Conservation (phyloP, 225 moss, liverwort and hornwort genomes). For the Straminergon stramineum region DNA sequence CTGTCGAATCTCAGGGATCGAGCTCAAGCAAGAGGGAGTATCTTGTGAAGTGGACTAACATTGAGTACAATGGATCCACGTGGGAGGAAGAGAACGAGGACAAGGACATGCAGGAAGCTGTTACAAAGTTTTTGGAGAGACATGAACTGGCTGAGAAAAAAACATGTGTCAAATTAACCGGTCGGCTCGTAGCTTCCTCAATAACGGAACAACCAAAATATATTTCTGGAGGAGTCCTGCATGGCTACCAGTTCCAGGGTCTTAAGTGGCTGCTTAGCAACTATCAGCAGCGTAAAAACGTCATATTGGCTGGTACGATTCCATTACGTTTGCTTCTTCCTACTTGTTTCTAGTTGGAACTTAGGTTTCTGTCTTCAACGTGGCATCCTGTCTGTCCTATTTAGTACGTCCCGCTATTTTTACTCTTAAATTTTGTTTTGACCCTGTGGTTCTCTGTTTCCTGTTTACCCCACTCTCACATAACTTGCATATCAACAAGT, state of each 20-base stretch:
- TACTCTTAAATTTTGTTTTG: neutral
- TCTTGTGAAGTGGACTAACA: slow-evolving; percentile 69
- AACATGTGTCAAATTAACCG: neutral
- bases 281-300: slow-evolving; percentile 53
- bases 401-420: neutral
- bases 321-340: neutral
- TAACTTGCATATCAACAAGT: neutral
- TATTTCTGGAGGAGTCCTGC: slow-evolving; percentile 54
- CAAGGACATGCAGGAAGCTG: slow-evolving; percentile 49
- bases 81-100: slow-evolving; percentile 58
- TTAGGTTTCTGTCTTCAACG: neutral
- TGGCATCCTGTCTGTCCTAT: neutral
- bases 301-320: slow-evolving; percentile 75
- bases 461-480: neutral
- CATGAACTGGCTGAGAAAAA: slow-evolving; percentile 39
- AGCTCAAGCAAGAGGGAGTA: slow-evolving; percentile 28
- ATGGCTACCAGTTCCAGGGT: slow-evolving; percentile 64
- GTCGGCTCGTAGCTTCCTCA: slow-evolving; percentile 15
- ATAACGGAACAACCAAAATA: slow-evolving; percentile 52
- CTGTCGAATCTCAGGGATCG: slow-evolving; percentile 14
- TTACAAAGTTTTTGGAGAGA: slow-evolving; percentile 33
- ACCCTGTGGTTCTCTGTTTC: neutral
- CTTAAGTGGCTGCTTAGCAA: slow-evolving; percentile 74
- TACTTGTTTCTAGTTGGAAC: neutral
- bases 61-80: slow-evolving; percentile 65